Evolutionary conservation across 345 rosid genomes (phyloP).

Genomic region (Lepidium sativum): DNA sequence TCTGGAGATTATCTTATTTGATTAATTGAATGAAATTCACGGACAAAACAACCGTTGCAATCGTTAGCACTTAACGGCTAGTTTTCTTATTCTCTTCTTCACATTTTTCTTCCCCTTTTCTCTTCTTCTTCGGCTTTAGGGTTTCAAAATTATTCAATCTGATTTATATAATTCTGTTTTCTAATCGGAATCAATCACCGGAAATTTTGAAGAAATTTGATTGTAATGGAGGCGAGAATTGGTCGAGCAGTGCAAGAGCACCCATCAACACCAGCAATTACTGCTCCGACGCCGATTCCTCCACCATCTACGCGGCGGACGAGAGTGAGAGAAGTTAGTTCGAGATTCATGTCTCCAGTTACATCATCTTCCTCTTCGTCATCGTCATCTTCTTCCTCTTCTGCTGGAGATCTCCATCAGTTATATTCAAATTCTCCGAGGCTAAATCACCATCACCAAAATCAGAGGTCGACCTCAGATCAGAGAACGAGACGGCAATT

Average conservation of each 20-base stretch:
- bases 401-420: constrained; percentile 36
- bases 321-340: constrained; percentile 75
- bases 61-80: constrained; percentile 23
- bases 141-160: not conserved
- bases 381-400: constrained; percentile 7
- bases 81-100: not conserved
- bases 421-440: constrained; percentile 35
- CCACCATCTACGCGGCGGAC: constrained; percentile 55
- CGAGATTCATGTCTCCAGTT: constrained; percentile 73
- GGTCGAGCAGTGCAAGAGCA: constrained; percentile 3
- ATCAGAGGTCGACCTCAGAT: constrained; percentile 30
- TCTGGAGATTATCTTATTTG: not conserved
- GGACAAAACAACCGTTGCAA: constrained; percentile 20
- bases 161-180: not conserved
- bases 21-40: constrained; percentile 8
- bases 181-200: not conserved
- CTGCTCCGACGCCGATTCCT: constrained; percentile 20
- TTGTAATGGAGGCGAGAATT: constrained; percentile 18
- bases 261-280: constrained; percentile 16
- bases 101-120: not conserved
- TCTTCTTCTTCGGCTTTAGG: not conserved
- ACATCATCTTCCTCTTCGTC: constrained; percentile 32
- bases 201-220: not conserved
- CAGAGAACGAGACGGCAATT: constrained; percentile 44
- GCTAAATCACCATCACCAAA: constrained; percentile 22